phyloP scores from a whole-genome alignment of 2,329 filamentous ascomycete species.

The Colletotrichum lini region DNA sequence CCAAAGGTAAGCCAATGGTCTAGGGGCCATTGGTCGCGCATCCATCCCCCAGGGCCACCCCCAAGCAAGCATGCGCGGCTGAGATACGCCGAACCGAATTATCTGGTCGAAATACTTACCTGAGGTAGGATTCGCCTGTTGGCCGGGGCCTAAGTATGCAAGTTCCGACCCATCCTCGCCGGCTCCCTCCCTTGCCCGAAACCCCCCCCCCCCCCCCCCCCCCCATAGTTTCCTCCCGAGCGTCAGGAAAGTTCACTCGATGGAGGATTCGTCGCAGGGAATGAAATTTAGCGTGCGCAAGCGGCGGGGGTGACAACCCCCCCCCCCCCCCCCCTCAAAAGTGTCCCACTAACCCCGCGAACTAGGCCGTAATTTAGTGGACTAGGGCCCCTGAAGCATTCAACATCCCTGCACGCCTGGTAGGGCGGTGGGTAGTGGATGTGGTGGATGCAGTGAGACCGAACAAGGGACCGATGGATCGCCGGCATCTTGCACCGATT shows the following conservation, averaged over 20 bases:
- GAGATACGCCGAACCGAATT: not conserved
- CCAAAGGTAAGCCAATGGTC: not conserved
- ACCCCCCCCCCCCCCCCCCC: not conserved
- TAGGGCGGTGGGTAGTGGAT: not conserved
- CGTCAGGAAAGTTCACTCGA: not conserved
- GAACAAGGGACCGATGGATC: constrained; percentile 1
- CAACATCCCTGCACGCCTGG: constrained; percentile 13
- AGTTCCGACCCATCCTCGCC: not conserved
- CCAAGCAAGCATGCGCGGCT: not conserved
- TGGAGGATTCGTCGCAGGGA: not conserved
- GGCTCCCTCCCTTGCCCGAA: constrained; percentile 4
- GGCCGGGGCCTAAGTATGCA: not conserved
- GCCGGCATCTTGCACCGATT: not conserved
- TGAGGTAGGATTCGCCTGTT: not conserved
- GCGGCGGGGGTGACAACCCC: no score
- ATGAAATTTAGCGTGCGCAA: not conserved
- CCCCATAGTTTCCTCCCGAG: not conserved
- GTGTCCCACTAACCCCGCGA: not conserved
- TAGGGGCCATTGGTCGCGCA: constrained; percentile 3
- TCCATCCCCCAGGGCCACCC: not conserved
- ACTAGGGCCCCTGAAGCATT: not conserved
- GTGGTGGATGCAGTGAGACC: not conserved
- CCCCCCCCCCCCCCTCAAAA: not conserved
- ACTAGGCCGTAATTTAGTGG: not conserved
- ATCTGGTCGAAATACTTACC: not conserved